Conservation (phyloP, 345 rosid genomes). For the Hirschfeldia incana region DNA sequence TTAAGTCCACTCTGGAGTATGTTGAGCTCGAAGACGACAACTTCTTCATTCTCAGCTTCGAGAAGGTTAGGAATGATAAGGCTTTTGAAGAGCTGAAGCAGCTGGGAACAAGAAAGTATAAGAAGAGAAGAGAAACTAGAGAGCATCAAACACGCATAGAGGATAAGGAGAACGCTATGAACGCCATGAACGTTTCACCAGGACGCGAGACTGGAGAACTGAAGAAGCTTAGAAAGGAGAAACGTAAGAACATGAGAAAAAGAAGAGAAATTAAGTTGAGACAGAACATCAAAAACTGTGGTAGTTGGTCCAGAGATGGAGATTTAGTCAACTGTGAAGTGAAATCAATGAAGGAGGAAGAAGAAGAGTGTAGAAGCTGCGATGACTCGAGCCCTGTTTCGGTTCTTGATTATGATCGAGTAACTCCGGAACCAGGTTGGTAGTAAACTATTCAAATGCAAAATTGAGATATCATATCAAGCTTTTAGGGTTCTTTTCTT, state of each 20-base stretch:
- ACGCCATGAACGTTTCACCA: slow-evolving; percentile 5
- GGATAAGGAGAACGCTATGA: slow-evolving; percentile 14
- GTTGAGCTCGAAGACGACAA: slow-evolving; percentile 68
- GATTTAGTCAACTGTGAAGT: slow-evolving; percentile 20
- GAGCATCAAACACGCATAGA: background rate
- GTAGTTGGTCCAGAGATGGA: background rate
- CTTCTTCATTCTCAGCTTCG: slow-evolving; percentile 66
- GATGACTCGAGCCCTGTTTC: slow-evolving; percentile 85
- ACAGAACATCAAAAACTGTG: slow-evolving; percentile 9
- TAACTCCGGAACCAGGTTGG: slow-evolving; percentile 46
- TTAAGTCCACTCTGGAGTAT: slow-evolving; percentile 46
- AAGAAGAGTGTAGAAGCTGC: slow-evolving; percentile 50
- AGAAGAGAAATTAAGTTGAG: slow-evolving; percentile 26
- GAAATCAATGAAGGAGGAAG: slow-evolving; percentile 33
- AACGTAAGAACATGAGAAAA: slow-evolving; percentile 31
- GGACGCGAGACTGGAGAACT: background rate
- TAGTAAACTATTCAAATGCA: slow-evolving; percentile 22
- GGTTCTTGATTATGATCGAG: slow-evolving; percentile 67
- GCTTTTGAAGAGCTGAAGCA: slow-evolving; percentile 32
- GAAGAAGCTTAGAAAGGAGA: slow-evolving; percentile 38
- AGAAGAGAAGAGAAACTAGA: slow-evolving; percentile 19
- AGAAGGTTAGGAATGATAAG: slow-evolving; percentile 27
- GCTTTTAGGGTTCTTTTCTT: background rate
- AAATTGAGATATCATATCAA: background rate
- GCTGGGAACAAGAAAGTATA: slow-evolving; percentile 11